Conservation (phyloP, 2,329 filamentous ascomycete species). For the Fonsecaea erecta region DNA sequence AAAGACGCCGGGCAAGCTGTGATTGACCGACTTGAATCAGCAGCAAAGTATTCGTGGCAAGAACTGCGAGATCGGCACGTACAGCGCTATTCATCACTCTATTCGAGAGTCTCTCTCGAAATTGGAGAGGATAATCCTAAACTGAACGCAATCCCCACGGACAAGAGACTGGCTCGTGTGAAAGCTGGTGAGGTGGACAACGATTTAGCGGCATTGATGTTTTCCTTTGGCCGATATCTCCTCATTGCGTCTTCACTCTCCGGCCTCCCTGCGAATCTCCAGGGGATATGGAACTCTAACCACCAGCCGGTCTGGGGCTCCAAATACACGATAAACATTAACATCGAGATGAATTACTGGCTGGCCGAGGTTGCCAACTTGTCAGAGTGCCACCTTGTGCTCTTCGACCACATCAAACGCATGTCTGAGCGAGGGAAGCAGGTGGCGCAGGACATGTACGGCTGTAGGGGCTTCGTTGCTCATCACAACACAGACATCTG, state of each 20-base stretch:
- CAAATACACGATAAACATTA: conserved; percentile 65
- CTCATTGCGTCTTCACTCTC: conserved; percentile 60
- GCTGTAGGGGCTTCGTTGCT: conserved; percentile 60
- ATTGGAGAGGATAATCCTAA: background rate
- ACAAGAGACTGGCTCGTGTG: conserved; percentile 27
- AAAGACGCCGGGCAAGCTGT: conserved; percentile 9
- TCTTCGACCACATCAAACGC: conserved; percentile 20
- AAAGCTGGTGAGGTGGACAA: conserved; percentile 48
- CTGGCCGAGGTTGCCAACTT: conserved; percentile 59
- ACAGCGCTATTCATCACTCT: conserved; percentile 3
- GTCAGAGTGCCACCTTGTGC: conserved; percentile 40
- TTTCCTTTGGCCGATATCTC: conserved; percentile 60
- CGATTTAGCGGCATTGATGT: conserved; percentile 58
- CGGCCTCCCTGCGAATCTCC: conserved; percentile 61
- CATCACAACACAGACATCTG: conserved; percentile 66
- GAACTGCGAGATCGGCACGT: conserved; percentile 2
- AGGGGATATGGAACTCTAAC: conserved; percentile 60
- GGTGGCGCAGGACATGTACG: conserved; percentile 60
- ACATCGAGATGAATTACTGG: conserved; percentile 68
- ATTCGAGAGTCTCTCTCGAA: conserved; percentile 1
- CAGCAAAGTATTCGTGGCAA: conserved; percentile 9
- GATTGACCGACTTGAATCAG: conserved; percentile 8
- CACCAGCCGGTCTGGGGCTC: conserved; percentile 56
- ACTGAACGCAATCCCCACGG: conserved; percentile 7
- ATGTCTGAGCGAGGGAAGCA: conserved; percentile 12